These are phyloP conservation scores for Gliomastix tumulicola DNA, from an alignment of 2,329 filamentous ascomycete genomes.

Conservation along the genomic window DNA sequence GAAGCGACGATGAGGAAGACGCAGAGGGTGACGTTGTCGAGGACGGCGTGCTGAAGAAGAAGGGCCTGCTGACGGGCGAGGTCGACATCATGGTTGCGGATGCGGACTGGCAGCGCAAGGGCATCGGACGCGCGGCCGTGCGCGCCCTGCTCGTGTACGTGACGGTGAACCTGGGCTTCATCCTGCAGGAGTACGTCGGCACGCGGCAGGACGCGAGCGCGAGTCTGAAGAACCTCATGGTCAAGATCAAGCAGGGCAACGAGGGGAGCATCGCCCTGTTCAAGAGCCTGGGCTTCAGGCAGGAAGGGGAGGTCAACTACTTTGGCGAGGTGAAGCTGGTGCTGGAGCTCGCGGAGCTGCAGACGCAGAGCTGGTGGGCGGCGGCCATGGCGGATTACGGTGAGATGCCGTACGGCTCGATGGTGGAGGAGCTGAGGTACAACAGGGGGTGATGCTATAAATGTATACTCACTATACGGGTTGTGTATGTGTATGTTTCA, in stretches of 20 bases:
- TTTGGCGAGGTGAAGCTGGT: constrained; percentile 53
- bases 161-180: constrained; percentile 35
- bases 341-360: constrained; percentile 21
- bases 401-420: constrained; percentile 2
- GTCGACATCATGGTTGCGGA: constrained; percentile 82
- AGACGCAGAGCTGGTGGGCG: constrained; percentile 13
- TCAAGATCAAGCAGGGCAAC: constrained; percentile 53
- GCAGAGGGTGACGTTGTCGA: constrained; percentile 18
- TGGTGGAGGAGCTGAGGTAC: constrained; percentile 2
- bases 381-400: constrained; percentile 5
- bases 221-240: constrained; percentile 42
- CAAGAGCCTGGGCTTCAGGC: constrained; percentile 40
- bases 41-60: constrained; percentile 20
- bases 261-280: constrained; percentile 44
- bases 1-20: constrained; percentile 28
- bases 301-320: constrained; percentile 47
- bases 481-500: too few relatives aligned
- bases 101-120: constrained; percentile 47
- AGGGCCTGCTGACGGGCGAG: constrained; percentile 53
- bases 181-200: constrained; percentile 41
- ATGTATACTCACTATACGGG: too few relatives aligned
- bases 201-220: neutral
- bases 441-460: too few relatives aligned
- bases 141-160: constrained; percentile 66
- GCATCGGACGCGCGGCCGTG: constrained; percentile 60